Evolutionary conservation across 768 basidiomycete species (phyloP).

Genomic region (Daedaleopsis sinensis): DNA sequence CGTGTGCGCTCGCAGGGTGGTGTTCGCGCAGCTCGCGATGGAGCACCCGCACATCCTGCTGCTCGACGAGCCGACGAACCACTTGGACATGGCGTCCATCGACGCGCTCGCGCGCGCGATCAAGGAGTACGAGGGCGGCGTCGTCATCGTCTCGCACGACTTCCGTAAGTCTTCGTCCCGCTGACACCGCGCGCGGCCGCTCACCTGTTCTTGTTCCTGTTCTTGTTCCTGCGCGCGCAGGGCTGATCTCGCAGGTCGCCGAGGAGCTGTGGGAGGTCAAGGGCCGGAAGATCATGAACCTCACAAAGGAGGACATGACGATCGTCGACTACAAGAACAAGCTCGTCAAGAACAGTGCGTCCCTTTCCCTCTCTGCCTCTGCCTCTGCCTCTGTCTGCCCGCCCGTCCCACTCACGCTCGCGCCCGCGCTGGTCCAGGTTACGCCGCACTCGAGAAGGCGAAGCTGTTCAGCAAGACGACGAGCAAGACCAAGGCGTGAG

Average conservation of each 20-base stretch:
- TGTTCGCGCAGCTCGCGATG: constrained; percentile 96
- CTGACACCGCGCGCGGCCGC: neutral
- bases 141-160: constrained; percentile 99
- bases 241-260: constrained; percentile 95
- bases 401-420: too few species aligned
- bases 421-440: constrained; percentile 47
- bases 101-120: constrained; percentile 95
- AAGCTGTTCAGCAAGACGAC: constrained; percentile 89
- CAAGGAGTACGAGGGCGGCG: constrained; percentile 96
- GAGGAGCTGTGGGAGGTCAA: constrained; percentile 99
- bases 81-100: constrained; percentile 97
- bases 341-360: constrained; percentile 77
- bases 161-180: constrained; percentile 74
- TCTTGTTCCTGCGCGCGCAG: constrained; percentile 44
- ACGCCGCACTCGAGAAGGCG: constrained; percentile 88
- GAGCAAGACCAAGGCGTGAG: constrained; percentile 56
- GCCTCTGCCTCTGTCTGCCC: neutral
- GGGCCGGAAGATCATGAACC: constrained; percentile 88
- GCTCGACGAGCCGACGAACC: constrained; percentile 94
- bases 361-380: constrained; percentile 8
- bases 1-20: constrained; percentile 53
- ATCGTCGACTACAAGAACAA: constrained; percentile 94
- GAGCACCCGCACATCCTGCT: constrained; percentile 96
- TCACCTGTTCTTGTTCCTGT: neutral
- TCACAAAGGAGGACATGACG: constrained; percentile 88